Conservation (phyloP, 176 grass and related monocot species). For the Eleusine coracana region DNA sequence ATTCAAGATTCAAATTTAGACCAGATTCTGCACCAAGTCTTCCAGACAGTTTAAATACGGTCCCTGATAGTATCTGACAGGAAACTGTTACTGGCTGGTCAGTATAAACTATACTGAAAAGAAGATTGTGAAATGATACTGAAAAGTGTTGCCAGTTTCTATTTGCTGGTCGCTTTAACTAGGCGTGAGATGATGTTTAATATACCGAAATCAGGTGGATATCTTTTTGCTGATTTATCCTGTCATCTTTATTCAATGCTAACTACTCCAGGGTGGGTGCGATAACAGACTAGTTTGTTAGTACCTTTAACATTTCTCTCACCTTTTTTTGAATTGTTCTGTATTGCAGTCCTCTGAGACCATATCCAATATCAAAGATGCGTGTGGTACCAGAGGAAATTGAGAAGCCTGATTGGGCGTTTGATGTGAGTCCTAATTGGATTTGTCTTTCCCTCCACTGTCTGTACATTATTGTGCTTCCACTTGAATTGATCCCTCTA, state of each 20-base stretch:
- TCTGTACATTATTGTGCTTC: conserved; percentile 7
- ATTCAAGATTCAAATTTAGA: background rate
- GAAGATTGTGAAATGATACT: background rate
- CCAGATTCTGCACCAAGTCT: background rate
- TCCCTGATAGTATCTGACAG: background rate
- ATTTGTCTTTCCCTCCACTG: conserved; percentile 19
- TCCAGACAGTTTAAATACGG: background rate
- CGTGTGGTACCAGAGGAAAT: conserved; percentile 69
- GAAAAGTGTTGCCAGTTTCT: background rate
- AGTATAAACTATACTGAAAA: background rate
- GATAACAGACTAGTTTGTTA: background rate
- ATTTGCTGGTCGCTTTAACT: background rate
- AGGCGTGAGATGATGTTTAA: background rate
- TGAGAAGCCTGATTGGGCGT: conserved; percentile 91
- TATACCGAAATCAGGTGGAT: background rate
- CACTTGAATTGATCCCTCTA: conserved; percentile 23
- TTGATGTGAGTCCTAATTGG: conserved; percentile 68
- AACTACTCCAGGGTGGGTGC: background rate
- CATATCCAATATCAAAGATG: conserved; percentile 86
- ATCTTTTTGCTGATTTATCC: background rate
- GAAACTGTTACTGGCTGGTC: background rate
- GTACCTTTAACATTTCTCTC: background rate
- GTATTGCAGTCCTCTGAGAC: conserved; percentile 74
- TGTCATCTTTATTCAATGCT: background rate
- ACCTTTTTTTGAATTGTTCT: conserved; percentile 13